phyloP scores from a whole-genome alignment of 2,329 filamentous ascomycete species.

The Paecilomyces niveus region DNA sequence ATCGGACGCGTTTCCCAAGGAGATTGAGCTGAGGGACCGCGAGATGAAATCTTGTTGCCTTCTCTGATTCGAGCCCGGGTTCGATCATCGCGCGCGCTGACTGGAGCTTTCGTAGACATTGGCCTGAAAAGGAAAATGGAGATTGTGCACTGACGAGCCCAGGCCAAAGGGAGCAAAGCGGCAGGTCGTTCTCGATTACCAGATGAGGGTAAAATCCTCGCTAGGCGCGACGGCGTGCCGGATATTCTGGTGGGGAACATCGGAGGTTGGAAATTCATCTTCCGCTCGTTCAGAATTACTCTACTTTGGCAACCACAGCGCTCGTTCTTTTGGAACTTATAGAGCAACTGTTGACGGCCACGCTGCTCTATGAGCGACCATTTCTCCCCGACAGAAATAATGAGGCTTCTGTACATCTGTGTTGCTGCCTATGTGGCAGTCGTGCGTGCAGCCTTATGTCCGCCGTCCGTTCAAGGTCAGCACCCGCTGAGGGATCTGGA shows the following conservation, averaged over 20 bases:
- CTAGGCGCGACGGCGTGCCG: constrained; percentile 1
- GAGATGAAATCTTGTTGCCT: not conserved
- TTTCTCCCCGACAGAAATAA: not conserved
- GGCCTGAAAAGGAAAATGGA: not conserved
- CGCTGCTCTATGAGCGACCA: not conserved
- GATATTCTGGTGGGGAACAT: not conserved
- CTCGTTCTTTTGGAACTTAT: not conserved
- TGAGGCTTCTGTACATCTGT: not conserved
- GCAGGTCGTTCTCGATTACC: constrained; percentile 4
- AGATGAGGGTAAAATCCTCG: not conserved
- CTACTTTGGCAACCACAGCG: not conserved
- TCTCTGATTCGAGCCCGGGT: not conserved
- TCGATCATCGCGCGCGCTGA: not conserved
- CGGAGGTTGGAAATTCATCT: constrained; percentile 1
- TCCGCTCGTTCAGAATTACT: not conserved
- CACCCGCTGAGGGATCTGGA: not conserved
- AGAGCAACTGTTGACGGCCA: not conserved
- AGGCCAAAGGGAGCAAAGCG: not conserved
- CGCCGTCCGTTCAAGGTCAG: not conserved
- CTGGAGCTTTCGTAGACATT: not conserved
- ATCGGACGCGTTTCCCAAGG: not conserved
- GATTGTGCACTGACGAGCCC: not conserved
- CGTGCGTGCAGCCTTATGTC: not conserved
- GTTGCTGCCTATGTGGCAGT: not conserved
- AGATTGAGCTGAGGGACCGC: not conserved